phyloP scores from a whole-genome alignment of 1,284 basidiomycete species.

The Macrocystidia cucumis region DNA sequence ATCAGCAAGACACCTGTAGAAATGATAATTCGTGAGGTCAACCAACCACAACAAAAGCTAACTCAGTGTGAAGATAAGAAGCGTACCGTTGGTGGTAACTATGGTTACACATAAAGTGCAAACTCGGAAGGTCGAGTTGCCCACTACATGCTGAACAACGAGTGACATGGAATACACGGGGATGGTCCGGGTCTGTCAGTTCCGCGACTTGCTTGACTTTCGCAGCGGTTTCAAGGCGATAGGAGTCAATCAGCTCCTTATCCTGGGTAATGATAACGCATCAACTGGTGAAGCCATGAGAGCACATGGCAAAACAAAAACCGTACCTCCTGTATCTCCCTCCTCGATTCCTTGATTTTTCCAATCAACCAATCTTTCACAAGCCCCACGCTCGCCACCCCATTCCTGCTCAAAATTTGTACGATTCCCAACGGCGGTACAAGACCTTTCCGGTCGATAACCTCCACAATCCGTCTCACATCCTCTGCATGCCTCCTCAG shows the following conservation, averaged over 20 bases:
- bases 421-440: conserved; percentile 88
- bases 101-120: conserved; percentile 99
- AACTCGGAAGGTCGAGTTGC: conserved; percentile 84
- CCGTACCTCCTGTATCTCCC: conserved; percentile 77
- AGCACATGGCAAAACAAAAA: not conserved
- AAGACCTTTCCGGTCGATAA: conserved; percentile 74
- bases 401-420: conserved; percentile 81
- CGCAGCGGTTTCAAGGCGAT: conserved; percentile 76
- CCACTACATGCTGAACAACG: conserved; percentile 84
- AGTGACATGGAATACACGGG: conserved; percentile 90
- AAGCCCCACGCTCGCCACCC: conserved; percentile 82
- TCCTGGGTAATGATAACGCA: conserved; percentile 47
- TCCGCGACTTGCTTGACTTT: conserved; percentile 81
- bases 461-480: conserved; percentile 61
- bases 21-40: conserved; percentile 1
- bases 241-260: conserved; percentile 76
- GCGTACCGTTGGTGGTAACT: conserved; percentile 88
- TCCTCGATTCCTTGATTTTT: conserved; percentile 65
- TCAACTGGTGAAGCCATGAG: conserved; percentile 5
- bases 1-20: conserved; percentile 71
- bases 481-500: conserved; percentile 68
- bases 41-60: conserved; percentile 4
- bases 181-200: conserved; percentile 68
- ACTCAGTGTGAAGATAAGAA: conserved; percentile 1
- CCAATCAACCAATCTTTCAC: conserved; percentile 86